These are phyloP conservation scores for Claviceps pusilla DNA, from an alignment of 2,329 filamentous ascomycete genomes.

Conservation along the genomic window DNA sequence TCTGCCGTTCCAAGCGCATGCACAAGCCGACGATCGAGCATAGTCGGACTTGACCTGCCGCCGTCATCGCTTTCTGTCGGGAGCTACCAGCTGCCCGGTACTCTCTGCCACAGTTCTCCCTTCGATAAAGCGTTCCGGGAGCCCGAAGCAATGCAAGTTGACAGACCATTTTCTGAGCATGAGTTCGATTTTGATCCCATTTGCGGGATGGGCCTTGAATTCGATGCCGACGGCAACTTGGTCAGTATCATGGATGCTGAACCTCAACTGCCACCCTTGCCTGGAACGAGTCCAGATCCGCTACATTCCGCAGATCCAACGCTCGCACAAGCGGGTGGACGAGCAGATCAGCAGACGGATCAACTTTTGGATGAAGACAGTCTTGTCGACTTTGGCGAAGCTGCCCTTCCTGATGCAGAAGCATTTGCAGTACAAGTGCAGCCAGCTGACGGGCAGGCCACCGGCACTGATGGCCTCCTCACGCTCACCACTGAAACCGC, in stretches of 20 bases:
- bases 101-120: slow-evolving; percentile 20
- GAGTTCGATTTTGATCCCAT: slow-evolving; percentile 23
- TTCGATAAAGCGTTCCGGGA: slow-evolving; percentile 11
- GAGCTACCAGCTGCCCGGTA: slow-evolving; percentile 19
- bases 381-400: slow-evolving; percentile 23
- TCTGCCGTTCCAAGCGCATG: slow-evolving; percentile 18
- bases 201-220: slow-evolving; percentile 30
- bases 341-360: neutral
- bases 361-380: slow-evolving; percentile 3
- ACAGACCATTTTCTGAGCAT: slow-evolving; percentile 23
- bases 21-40: slow-evolving; percentile 13
- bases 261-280: slow-evolving; percentile 28
- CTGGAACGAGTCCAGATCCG: slow-evolving; percentile 1
- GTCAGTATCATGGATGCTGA: slow-evolving; percentile 26
- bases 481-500: slow-evolving; percentile 11
- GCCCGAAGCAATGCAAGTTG: slow-evolving; percentile 10
- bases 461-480: slow-evolving; percentile 5
- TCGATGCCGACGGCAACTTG: slow-evolving; percentile 37
- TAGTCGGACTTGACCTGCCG: slow-evolving; percentile 18
- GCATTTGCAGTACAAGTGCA: slow-evolving; percentile 15
- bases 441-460: slow-evolving; percentile 7
- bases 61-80: slow-evolving; percentile 21
- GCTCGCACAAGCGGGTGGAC: neutral
- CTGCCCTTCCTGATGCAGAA: slow-evolving; percentile 23
- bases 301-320: neutral